phyloP scores from a whole-genome alignment of 148 eudicot species.

The Fallopia convolvulus region DNA sequence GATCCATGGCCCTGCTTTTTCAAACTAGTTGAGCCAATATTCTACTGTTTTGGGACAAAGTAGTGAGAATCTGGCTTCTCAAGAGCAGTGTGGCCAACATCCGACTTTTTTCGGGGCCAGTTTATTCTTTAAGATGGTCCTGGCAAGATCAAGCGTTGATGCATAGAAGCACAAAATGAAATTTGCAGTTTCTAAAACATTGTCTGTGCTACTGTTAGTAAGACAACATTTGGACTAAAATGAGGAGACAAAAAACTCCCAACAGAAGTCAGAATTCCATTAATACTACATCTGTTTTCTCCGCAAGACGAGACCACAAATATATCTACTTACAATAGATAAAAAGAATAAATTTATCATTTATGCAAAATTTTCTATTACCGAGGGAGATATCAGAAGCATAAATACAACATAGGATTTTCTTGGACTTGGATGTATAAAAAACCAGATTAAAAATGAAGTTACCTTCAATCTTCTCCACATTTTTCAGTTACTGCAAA shows the following conservation, averaged over 20 bases:
- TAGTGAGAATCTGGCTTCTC: neutral
- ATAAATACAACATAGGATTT: neutral
- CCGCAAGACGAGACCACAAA: neutral
- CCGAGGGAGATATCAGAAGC: neutral
- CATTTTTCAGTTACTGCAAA: neutral
- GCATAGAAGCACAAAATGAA: no score
- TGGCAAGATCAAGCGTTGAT: no score
- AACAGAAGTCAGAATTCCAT: neutral
- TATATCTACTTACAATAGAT: neutral
- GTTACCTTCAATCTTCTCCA: neutral
- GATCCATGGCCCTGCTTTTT: conserved; percentile 3
- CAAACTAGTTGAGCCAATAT: neutral
- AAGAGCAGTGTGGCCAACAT: neutral
- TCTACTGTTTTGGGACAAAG: neutral
- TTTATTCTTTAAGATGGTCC: no score
- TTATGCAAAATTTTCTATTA: neutral
- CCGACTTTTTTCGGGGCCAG: neutral
- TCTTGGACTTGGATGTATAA: neutral
- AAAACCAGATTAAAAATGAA: neutral
- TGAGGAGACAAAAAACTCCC: neutral
- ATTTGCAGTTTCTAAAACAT: no score
- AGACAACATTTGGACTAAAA: neutral
- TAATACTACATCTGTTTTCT: neutral
- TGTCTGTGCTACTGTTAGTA: no score
- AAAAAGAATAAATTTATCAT: neutral